Conservation (phyloP, 2,329 filamentous ascomycete genomes). For the Leptodontidium sp. region DNA sequence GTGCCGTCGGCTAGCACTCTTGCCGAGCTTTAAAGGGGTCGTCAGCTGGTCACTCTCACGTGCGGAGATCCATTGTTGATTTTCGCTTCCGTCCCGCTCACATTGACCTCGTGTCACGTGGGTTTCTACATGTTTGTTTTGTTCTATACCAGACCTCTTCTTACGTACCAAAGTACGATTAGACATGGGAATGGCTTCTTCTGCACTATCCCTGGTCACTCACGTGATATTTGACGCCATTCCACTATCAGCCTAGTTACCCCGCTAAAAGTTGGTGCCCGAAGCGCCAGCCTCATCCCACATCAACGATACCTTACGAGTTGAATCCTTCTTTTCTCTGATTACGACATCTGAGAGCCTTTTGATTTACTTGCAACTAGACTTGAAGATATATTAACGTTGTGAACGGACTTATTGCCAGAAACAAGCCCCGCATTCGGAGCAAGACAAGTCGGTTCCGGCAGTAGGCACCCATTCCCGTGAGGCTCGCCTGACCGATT, state of each 20-base stretch:
- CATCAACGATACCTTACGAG: constrained; percentile 10
- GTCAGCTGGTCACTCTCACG: no score
- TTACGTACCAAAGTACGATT: no score
- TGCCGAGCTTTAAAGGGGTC: no score
- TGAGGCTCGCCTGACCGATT: neutral
- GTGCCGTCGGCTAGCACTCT: no score
- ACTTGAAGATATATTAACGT: constrained; percentile 7
- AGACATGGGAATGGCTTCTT: no score
- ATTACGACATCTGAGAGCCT: constrained; percentile 7
- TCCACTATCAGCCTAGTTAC: constrained; percentile 15
- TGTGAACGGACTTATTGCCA: neutral
- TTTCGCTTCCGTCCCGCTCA: no score
- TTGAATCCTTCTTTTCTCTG: constrained; percentile 8
- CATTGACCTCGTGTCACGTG: no score
- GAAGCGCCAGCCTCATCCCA: constrained; percentile 17
- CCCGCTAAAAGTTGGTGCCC: constrained; percentile 4
- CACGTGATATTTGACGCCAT: constrained; percentile 18
- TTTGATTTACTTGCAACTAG: constrained; percentile 6
- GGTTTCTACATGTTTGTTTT: no score
- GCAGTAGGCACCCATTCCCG: neutral
- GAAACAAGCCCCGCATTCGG: constrained; percentile 10
- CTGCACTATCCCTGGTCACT: no score
- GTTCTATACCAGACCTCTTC: no score
- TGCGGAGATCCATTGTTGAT: no score
- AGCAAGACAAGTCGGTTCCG: constrained; percentile 13